phyloP scores from a whole-genome alignment of 2,329 filamentous ascomycete genomes.

The Huntiella abstrusa region DNA sequence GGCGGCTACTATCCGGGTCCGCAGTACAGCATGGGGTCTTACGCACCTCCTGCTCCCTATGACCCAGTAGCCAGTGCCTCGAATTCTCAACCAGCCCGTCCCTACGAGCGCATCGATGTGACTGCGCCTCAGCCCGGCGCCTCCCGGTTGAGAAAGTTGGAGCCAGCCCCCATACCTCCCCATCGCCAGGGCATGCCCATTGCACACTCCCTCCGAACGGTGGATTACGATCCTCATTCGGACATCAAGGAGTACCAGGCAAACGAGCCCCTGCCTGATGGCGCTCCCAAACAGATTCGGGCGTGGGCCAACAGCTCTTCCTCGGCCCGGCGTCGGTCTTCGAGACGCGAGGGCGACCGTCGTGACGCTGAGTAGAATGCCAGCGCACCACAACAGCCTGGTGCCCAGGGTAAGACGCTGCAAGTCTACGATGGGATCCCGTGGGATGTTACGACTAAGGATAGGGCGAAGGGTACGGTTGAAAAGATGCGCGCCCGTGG shows the following conservation, averaged over 20 bases:
- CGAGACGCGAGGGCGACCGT: slow-evolving; percentile 9
- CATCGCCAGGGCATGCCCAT: slow-evolving; percentile 28
- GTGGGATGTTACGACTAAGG: too few species aligned
- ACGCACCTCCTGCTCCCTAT: slow-evolving; percentile 4
- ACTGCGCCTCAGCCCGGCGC: neutral
- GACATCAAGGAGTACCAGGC: slow-evolving; percentile 40
- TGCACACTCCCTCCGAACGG: slow-evolving; percentile 37
- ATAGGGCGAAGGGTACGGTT: too few species aligned
- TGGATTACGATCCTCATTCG: slow-evolving; percentile 34
- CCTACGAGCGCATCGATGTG: slow-evolving; percentile 6
- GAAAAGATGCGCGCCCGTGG: too few species aligned
- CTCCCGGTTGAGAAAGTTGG: slow-evolving; percentile 36
- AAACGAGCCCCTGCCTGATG: slow-evolving; percentile 34
- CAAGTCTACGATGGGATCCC: neutral
- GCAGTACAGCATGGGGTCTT: neutral
- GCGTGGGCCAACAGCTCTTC: slow-evolving; percentile 31
- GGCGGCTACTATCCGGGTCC: slow-evolving; percentile 7
- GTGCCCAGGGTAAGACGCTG: neutral
- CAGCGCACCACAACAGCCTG: slow-evolving; percentile 7
- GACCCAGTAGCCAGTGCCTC: slow-evolving; percentile 2
- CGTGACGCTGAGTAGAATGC: slow-evolving; percentile 12
- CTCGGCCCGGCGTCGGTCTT: slow-evolving; percentile 2
- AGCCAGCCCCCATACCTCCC: slow-evolving; percentile 35
- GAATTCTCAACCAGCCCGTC: neutral
- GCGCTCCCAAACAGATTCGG: slow-evolving; percentile 35